phyloP scores from a whole-genome alignment of 805 yeast genomes.

The Candida jianshihensis region DNA sequence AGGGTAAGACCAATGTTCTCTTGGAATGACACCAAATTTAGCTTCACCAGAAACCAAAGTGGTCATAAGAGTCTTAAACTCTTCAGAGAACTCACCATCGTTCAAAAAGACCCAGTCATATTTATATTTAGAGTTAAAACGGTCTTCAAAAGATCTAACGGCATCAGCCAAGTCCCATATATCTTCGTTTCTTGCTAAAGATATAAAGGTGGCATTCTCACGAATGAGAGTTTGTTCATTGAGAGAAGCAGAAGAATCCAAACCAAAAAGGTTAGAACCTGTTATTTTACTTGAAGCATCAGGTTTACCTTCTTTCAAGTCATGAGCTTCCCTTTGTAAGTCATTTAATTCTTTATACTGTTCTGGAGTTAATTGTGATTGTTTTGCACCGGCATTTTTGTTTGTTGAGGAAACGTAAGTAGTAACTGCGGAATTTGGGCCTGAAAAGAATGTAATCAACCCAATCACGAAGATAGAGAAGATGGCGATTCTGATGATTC shows the following conservation, averaged over 20 bases:
- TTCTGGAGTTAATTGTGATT: constrained; percentile 3
- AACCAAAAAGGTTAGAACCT: background rate
- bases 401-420: background rate
- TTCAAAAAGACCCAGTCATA: constrained; percentile 96
- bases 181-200: constrained; percentile 75
- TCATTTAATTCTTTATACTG: constrained; percentile 1
- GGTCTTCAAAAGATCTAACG: constrained; percentile 76
- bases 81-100: constrained; percentile 78
- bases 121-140: constrained; percentile 73
- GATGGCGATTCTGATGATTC: constrained; percentile 14
- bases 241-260: constrained; percentile 1
- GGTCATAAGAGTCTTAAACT: constrained; percentile 62
- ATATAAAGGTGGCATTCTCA: constrained; percentile 73
- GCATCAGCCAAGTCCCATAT: constrained; percentile 54
- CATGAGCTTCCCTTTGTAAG: background rate
- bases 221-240: constrained; percentile 21
- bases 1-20: constrained; percentile 84
- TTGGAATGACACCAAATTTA: constrained; percentile 73
- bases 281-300: background rate
- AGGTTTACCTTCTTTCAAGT: background rate
- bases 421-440: constrained; percentile 2
- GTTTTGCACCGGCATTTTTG: background rate
- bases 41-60: constrained; percentile 71
- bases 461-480: constrained; percentile 15
- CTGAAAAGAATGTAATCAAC: constrained; percentile 11